Evolutionary conservation across 129 eudicot species (phyloP).

Genomic region (Pseudognaphalium luteoalbum): DNA sequence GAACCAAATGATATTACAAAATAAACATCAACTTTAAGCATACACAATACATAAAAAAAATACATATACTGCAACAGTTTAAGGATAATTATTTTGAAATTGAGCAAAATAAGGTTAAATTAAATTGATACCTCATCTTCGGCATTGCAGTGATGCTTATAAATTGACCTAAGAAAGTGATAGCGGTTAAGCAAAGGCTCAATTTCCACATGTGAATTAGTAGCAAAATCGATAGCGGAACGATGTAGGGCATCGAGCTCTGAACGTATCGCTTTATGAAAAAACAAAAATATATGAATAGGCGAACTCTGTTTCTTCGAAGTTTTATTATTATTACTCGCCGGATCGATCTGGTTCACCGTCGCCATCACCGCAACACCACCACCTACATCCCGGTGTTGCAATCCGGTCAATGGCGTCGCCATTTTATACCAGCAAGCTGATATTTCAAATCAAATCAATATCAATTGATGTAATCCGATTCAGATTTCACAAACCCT

Average conservation of each 20-base stretch:
- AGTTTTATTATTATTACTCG: conserved; percentile 28
- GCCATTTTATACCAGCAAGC: conserved; percentile 52
- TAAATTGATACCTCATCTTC: conserved; percentile 79
- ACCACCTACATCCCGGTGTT: conserved; percentile 66
- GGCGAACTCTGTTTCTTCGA: conserved; percentile 61
- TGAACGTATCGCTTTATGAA: conserved; percentile 84
- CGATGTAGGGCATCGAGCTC: conserved; percentile 85
- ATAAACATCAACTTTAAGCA: conserved; percentile 13
- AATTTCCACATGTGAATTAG: conserved; percentile 59
- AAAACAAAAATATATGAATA: conserved; percentile 76
- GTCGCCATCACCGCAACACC: conserved; percentile 68
- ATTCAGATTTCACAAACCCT: conserved; percentile 64
- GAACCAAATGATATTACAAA: not conserved
- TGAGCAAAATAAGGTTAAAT: conserved; percentile 5
- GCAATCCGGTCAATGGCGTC: conserved; percentile 78
- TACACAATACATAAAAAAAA: conserved; percentile 4
- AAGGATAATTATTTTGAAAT: conserved; percentile 1
- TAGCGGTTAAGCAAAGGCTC: conserved; percentile 75
- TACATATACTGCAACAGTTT: conserved; percentile 12
- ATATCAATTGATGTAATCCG: conserved; percentile 32
- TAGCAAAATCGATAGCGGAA: conserved; percentile 71
- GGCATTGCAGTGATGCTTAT: conserved; percentile 96
- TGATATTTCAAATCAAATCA: not conserved
- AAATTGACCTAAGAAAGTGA: conserved; percentile 80
- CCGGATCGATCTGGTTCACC: conserved; percentile 52